Evolutionary conservation across 2,329 filamentous ascomycete species (phyloP), one percentile per base, ranked within the genome.

Genomic region (Fusarium palustre): DNA sequence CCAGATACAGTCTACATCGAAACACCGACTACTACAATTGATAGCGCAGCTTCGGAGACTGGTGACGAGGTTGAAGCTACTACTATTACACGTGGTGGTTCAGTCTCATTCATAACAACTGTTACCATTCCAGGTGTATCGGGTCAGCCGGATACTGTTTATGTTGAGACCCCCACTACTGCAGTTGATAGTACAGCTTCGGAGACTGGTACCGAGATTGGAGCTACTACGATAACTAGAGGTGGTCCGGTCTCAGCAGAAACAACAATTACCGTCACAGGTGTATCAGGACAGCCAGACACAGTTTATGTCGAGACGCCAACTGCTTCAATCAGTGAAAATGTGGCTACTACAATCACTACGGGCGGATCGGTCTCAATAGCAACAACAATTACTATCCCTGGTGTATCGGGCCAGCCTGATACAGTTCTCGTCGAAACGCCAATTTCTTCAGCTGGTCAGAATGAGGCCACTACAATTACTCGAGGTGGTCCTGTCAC

Each of bases 31-130:
- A 30, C 16, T n/a, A 28, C 11, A 12, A 3, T 8, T 2, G 25
- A 6, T 8, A 9, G 10, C 6, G 7, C 24, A 6, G 20, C n/a
- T 7, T 46, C 45, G 2, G 18, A 18, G 3, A 47, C 22, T 11
- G 4, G 5, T 5, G 9, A 7, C 10, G 5, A 10, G 1, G 16
- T 7, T 16, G 33, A 50, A 7, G 30, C 33, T 5, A 36, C 43
- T 11, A 69, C 66, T 3, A 53, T 69, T 1, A 33, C 45, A 0
- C 45, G 64, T 12, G 65, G 59, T 1, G 65, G 64, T 0, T 34
- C 65, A 16, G 48, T 22, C 3, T 59, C 64, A 4, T 24, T 50
- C 1, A 8, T n/a, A 2, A 64, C 59, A 3, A 64, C 59, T 0
- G 12, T 63, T 1, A 56, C 49, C 3, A 11, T 64, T 0, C 31